Percentiles rank a stretch among this genome's conserved stretches.
phyloP scores from a whole-genome alignment of 2,329 filamentous ascomycete genomes.

The Fusarium gaditjirri region DNA sequence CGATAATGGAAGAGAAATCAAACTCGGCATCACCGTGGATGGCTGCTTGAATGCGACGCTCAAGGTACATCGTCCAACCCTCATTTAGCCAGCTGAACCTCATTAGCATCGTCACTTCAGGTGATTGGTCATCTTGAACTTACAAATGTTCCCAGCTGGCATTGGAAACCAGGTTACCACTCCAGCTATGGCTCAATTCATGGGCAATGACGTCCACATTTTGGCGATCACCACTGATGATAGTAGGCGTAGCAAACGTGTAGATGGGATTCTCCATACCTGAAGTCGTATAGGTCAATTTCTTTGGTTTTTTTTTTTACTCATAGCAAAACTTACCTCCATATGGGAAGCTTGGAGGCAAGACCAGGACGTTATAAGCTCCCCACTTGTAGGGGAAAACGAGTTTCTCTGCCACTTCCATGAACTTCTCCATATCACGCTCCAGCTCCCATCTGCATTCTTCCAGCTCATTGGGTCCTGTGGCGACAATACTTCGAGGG shows the following conservation, averaged over 20 bases:
- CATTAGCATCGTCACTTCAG: constrained; percentile 2
- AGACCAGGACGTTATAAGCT: constrained; percentile 90
- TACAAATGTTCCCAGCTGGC: constrained; percentile 85
- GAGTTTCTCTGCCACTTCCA: constrained; percentile 82
- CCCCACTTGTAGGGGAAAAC: constrained; percentile 94
- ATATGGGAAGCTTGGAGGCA: constrained; percentile 91
- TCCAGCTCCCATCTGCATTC: constrained; percentile 93
- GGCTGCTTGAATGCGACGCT: constrained; percentile 81
- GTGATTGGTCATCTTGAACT: constrained; percentile 42
- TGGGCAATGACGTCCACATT: constrained; percentile 98
- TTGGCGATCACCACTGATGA: constrained; percentile 89
- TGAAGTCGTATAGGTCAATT: constrained; percentile 41
- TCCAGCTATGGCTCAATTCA: constrained; percentile 82
- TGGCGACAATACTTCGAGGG: constrained; percentile 84
- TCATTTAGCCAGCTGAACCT: constrained; percentile 71
- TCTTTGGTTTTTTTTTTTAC: not conserved
- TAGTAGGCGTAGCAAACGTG: constrained; percentile 94
- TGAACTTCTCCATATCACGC: constrained; percentile 89
- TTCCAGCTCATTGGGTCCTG: constrained; percentile 85
- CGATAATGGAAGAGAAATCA: constrained; percentile 95
- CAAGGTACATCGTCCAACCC: constrained; percentile 95
- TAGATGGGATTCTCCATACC: constrained; percentile 93
- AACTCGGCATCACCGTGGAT: constrained; percentile 87
- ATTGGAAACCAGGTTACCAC: constrained; percentile 84
- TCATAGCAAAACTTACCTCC: constrained; percentile 65